Evolutionary conservation across 805 yeast species (phyloP).

Genomic region (Sugiyamaella americana): DNA sequence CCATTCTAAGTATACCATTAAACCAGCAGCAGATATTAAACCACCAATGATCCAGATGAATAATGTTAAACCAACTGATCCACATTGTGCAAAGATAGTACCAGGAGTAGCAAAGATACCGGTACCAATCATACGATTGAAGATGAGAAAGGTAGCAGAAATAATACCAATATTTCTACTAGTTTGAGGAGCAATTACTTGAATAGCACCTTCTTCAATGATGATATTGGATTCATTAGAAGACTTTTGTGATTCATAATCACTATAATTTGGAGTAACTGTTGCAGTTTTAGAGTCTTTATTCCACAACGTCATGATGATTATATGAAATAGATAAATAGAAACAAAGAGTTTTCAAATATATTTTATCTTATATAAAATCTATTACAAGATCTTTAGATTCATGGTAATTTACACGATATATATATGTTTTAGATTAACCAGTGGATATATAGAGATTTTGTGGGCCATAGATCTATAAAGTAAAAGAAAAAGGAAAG

Average conservation of each 20-base stretch:
- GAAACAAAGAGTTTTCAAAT: no score
- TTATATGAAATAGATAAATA: no score
- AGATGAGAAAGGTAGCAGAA: constrained; percentile 58
- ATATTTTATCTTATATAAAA: no score
- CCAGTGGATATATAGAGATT: no score
- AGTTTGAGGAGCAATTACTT: constrained; percentile 5
- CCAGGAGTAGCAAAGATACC: constrained; percentile 72
- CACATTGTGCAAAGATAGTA: constrained; percentile 45
- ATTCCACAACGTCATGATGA: no score
- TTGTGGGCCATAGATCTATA: no score
- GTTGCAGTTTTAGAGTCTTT: no score
- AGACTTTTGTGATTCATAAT: neutral
- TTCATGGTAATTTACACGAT: no score
- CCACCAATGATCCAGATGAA: constrained; percentile 74
- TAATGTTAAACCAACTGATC: constrained; percentile 67
- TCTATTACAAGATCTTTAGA: no score
- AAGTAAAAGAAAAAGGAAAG: no score
- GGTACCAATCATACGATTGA: constrained; percentile 69
- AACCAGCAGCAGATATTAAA: constrained; percentile 55
- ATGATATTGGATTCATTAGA: neutral
- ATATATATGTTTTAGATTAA: no score
- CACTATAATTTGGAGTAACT: no score
- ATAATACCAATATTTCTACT: constrained; percentile 38
- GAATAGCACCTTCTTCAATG: neutral
- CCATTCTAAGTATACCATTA: constrained; percentile 72